Conservation (phyloP, 2,329 filamentous ascomycete species). For the Chlorencoelia australis region DNA sequence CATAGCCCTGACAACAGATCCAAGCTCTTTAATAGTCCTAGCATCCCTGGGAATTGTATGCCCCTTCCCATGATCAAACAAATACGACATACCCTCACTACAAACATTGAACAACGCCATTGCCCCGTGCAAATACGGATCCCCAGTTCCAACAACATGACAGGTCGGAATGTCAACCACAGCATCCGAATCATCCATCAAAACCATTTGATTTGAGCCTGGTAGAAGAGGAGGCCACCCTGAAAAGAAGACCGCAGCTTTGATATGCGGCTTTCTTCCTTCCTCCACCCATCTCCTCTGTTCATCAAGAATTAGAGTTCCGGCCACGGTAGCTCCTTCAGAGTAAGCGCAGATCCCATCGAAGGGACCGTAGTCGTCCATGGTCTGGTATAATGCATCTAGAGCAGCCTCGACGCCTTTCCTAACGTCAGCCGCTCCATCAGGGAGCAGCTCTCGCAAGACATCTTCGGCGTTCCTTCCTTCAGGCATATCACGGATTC, state of each 20-base stretch:
- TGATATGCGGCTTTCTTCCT: constrained; percentile 24
- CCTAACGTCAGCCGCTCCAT: constrained; percentile 8
- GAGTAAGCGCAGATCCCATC: not conserved
- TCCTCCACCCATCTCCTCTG: constrained; percentile 30
- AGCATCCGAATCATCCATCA: constrained; percentile 39
- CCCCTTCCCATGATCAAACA: constrained; percentile 58
- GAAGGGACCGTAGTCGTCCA: not conserved
- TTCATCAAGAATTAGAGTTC: constrained; percentile 42
- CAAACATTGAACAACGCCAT: constrained; percentile 53
- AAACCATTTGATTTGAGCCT: constrained; percentile 33
- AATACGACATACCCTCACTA: constrained; percentile 44
- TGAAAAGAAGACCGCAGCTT: constrained; percentile 39
- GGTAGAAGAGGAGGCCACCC: constrained; percentile 43
- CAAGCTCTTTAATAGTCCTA: constrained; percentile 26
- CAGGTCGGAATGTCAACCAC: constrained; percentile 42
- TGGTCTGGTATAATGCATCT: not conserved
- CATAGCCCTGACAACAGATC: constrained; percentile 12
- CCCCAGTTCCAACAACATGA: constrained; percentile 43
- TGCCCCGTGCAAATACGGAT: constrained; percentile 51
- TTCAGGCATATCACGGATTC: constrained; percentile 18
- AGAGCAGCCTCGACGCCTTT: not conserved
- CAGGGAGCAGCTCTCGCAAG: constrained; percentile 15
- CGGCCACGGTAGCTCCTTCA: constrained; percentile 10
- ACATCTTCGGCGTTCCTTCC: constrained; percentile 17
- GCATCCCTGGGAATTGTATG: constrained; percentile 48